Evolutionary conservation across 2,329 filamentous ascomycete species (phyloP).

Genomic region (Cladosporium cucumerinum): DNA sequence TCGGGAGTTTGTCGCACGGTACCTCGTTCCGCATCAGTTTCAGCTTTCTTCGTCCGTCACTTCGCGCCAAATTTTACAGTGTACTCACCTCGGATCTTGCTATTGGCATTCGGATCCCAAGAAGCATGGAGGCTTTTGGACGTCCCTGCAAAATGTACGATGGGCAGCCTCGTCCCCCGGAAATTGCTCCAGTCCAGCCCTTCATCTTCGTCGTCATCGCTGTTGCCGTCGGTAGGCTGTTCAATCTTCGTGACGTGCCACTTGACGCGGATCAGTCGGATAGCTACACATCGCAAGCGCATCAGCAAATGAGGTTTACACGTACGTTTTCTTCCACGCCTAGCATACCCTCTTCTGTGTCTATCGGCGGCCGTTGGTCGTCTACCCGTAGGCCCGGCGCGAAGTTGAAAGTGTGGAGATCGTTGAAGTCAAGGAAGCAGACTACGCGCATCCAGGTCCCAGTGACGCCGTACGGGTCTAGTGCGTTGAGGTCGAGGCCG

Average conservation of each 20-base stretch:
- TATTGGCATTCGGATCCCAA: slow-evolving; percentile 68
- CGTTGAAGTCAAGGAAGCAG: slow-evolving; percentile 59
- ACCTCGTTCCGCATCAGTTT: slow-evolving; percentile 40
- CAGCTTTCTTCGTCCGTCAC: slow-evolving; percentile 10
- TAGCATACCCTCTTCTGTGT: slow-evolving; percentile 54
- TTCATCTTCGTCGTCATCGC: slow-evolving; percentile 23
- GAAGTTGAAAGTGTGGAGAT: slow-evolving; percentile 73
- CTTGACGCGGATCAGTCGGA: slow-evolving; percentile 67
- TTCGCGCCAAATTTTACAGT: neutral
- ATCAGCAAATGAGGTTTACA: slow-evolving; percentile 20
- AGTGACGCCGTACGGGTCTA: slow-evolving; percentile 68
- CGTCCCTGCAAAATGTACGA: slow-evolving; percentile 65
- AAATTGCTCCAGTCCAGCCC: slow-evolving; percentile 31
- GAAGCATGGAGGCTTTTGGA: slow-evolving; percentile 60
- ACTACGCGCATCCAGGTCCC: slow-evolving; percentile 68
- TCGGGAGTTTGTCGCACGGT: slow-evolving; percentile 63
- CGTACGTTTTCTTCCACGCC: slow-evolving; percentile 32
- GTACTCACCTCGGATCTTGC: slow-evolving; percentile 59
- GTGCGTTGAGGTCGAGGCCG: slow-evolving; percentile 47
- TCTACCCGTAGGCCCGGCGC: slow-evolving; percentile 23
- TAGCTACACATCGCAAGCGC: slow-evolving; percentile 42
- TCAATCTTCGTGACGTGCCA: slow-evolving; percentile 60
- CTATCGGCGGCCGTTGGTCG: slow-evolving; percentile 42
- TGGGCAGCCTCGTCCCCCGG: slow-evolving; percentile 46
- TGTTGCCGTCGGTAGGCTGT: slow-evolving; percentile 55